phyloP scores from a whole-genome alignment of 176 grass and related monocot species.

The Aegilops tauschii region DNA sequence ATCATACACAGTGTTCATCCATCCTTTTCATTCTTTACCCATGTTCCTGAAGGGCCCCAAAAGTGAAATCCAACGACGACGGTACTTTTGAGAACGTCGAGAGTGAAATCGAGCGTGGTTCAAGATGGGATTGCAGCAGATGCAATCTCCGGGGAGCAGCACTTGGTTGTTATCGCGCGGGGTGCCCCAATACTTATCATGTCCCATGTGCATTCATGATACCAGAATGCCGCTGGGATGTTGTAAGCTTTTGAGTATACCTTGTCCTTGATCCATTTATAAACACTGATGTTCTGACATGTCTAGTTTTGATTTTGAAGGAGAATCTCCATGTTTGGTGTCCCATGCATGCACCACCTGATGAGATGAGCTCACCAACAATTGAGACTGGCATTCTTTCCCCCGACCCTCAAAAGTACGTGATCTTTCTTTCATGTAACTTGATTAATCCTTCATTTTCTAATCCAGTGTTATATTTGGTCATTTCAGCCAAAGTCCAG shows the following conservation, averaged over 20 bases:
- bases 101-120: slow-evolving; percentile 55
- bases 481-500: slow-evolving; percentile 8
- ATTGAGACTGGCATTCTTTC: background rate
- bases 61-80: slow-evolving; percentile 34
- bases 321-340: background rate
- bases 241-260: slow-evolving; percentile 34
- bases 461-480: background rate
- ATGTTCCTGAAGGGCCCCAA: slow-evolving; percentile 51
- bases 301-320: slow-evolving; percentile 3
- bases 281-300: slow-evolving; percentile 6
- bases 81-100: slow-evolving; percentile 41
- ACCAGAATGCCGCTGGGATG: slow-evolving; percentile 55
- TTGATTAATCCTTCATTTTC: background rate
- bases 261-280: background rate
- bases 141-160: slow-evolving; percentile 51
- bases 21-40: background rate
- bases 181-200: slow-evolving; percentile 44
- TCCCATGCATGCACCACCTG: slow-evolving; percentile 35
- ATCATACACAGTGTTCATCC: background rate
- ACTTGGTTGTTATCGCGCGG: slow-evolving; percentile 39
- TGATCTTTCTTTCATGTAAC: background rate
- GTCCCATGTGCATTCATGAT: slow-evolving; percentile 51
- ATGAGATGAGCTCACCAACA: background rate
- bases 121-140: slow-evolving; percentile 42
- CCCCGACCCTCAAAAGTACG: slow-evolving; percentile 14